Conservation (phyloP, 2,329 filamentous ascomycete species). For the Ophiosphaerella herpotricha region DNA sequence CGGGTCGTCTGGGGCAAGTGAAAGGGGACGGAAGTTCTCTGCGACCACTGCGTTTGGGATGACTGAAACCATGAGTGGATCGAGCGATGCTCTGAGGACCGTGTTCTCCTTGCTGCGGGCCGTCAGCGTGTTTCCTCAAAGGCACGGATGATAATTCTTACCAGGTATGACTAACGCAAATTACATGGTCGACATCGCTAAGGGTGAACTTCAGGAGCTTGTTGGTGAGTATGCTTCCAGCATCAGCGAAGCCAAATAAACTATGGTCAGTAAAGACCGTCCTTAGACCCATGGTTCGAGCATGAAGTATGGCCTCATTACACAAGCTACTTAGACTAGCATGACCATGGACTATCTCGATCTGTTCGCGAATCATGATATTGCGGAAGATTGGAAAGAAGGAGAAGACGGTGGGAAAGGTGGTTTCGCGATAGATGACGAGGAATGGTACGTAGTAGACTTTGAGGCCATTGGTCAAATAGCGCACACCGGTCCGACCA, state of each 20-base stretch:
- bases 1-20: slow-evolving; percentile 39
- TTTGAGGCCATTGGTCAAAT: slow-evolving; percentile 96
- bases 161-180: slow-evolving; percentile 98
- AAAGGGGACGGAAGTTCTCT: slow-evolving; percentile 85
- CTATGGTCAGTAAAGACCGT: slow-evolving; percentile 98
- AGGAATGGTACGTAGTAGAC: slow-evolving; percentile 98
- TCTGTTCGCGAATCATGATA: slow-evolving; percentile 90
- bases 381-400: slow-evolving; percentile 98
- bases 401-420: slow-evolving; percentile 96
- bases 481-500: slow-evolving; percentile 87
- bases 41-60: slow-evolving; percentile 98
- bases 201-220: slow-evolving; percentile 95
- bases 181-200: slow-evolving; percentile 97
- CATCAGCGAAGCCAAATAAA: slow-evolving; percentile 95
- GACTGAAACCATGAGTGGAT: slow-evolving; percentile 95
- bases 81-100: slow-evolving; percentile 88
- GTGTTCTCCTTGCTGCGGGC: slow-evolving; percentile 88
- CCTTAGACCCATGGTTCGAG: slow-evolving; percentile 90
- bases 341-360: slow-evolving; percentile 98
- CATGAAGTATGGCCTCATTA: slow-evolving; percentile 93
- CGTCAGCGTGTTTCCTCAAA: slow-evolving; percentile 10
- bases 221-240: slow-evolving; percentile 92
- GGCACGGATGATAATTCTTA: slow-evolving; percentile 44
- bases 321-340: slow-evolving; percentile 90
- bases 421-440: slow-evolving; percentile 90